phyloP scores from a whole-genome alignment of 306 rosid genomes.

The Trifolium repens region DNA sequence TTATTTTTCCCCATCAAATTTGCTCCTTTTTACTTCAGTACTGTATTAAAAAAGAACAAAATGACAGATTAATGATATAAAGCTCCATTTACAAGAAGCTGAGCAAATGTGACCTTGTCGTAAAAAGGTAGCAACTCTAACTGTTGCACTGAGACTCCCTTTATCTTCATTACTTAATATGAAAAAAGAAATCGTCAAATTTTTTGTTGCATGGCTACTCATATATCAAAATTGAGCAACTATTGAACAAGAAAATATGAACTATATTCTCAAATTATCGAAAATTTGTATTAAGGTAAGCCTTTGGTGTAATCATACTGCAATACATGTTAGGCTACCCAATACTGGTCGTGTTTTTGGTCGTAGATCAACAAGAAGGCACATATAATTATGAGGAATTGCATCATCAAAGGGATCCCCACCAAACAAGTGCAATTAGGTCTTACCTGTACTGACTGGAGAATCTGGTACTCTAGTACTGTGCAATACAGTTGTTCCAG shows the following conservation, averaged over 20 bases:
- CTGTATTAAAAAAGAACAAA: background rate
- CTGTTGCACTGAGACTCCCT: background rate
- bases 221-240: conserved; percentile 19
- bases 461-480: conserved; percentile 77
- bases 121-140: background rate
- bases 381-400: conserved; percentile 23
- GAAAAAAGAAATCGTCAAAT: background rate
- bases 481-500: conserved; percentile 87
- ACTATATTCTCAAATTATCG: conserved; percentile 32
- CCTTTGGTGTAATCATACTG: conserved; percentile 25
- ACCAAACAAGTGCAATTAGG: conserved; percentile 21
- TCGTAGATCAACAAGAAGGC: conserved; percentile 13
- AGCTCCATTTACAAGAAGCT: background rate
- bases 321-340: conserved; percentile 4
- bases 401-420: conserved; percentile 22
- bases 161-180: background rate
- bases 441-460: conserved; percentile 66
- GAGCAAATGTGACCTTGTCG: background rate
- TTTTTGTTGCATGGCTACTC: background rate
- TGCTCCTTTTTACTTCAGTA: background rate
- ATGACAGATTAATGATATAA: background rate
- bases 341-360: conserved; percentile 10
- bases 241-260: conserved; percentile 31
- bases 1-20: conserved; percentile 5
- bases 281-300: conserved; percentile 25